A percentile compares a stretch with the other conserved stretches of the same genome.
Evolutionary conservation across 1,284 basidiomycete species (phyloP).

Genomic region (Meripilus lineatus): DNA sequence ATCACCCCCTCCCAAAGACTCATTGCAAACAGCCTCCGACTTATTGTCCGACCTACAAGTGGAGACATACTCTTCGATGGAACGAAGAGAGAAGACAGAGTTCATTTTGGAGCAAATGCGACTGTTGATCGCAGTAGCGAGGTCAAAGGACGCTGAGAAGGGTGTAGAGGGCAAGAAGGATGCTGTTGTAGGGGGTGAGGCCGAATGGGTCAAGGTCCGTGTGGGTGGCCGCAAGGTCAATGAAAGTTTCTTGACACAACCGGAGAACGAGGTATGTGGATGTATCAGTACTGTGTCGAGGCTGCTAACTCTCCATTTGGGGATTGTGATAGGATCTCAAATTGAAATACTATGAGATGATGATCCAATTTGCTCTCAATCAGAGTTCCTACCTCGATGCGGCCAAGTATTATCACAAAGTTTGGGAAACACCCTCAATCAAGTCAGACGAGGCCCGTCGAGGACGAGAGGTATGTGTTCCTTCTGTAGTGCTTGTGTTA

Average conservation of each 20-base stretch:
- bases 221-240: conserved; percentile 95
- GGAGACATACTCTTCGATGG: conserved; percentile 99
- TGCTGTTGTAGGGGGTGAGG: conserved; percentile 62
- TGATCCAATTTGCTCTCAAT: conserved; percentile 91
- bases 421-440: conserved; percentile 93
- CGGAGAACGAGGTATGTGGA: conserved; percentile 75
- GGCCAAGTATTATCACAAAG: conserved; percentile 92
- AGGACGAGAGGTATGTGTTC: conserved; percentile 63
- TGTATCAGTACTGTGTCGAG: neutral
- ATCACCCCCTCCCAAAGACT: conserved; percentile 50
- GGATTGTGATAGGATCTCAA: conserved; percentile 76
- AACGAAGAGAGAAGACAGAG: conserved; percentile 95
- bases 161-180: conserved; percentile 52
- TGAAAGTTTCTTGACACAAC: conserved; percentile 87
- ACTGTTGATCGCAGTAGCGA: conserved; percentile 68
- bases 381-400: conserved; percentile 87
- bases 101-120: conserved; percentile 99
- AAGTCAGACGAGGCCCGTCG: conserved; percentile 75
- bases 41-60: conserved; percentile 94
- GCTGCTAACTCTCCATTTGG: neutral
- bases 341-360: conserved; percentile 92
- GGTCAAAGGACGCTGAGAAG: conserved; percentile 60
- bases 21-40: conserved; percentile 81
- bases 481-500: conserved; percentile 2
- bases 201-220: conserved; percentile 88